Conservation (phyloP, 2,329 filamentous ascomycete genomes). For the Alternaria gaisen region DNA sequence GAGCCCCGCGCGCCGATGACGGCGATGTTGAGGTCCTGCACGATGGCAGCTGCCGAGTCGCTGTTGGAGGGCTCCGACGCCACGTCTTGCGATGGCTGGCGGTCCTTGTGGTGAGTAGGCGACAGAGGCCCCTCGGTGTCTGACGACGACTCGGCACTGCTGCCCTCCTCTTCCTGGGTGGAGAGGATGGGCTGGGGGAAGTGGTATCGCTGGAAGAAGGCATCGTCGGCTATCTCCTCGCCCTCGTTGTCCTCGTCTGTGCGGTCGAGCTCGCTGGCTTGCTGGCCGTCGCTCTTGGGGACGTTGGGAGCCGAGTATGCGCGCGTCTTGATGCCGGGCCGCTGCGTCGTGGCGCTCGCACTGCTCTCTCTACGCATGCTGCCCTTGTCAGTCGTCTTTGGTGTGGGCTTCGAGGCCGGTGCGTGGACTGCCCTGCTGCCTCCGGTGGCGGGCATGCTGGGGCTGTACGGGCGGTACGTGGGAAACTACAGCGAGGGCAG, state of each 20-base stretch:
- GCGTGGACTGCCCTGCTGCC: slow-evolving; percentile 24
- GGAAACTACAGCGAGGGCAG: neutral
- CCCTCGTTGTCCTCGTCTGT: slow-evolving; percentile 68
- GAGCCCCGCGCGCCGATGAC: slow-evolving; percentile 63
- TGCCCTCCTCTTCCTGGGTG: slow-evolving; percentile 24
- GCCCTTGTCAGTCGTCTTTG: slow-evolving; percentile 18
- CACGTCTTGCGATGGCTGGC: slow-evolving; percentile 30
- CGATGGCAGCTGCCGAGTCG: slow-evolving; percentile 34
- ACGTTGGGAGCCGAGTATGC: slow-evolving; percentile 50
- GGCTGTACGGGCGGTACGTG: too few relatives aligned
- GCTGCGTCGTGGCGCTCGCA: slow-evolving; percentile 26
- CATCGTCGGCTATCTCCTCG: slow-evolving; percentile 50
- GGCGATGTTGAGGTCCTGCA: slow-evolving; percentile 66
- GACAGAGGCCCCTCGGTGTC: slow-evolving; percentile 52
- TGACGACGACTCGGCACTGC: slow-evolving; percentile 43
- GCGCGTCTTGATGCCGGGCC: slow-evolving; percentile 47
- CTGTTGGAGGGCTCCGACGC: slow-evolving; percentile 32
- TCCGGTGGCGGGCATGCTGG: slow-evolving; percentile 29
- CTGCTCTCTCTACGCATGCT: slow-evolving; percentile 35
- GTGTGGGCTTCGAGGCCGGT: slow-evolving; percentile 21
- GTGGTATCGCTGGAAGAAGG: slow-evolving; percentile 55
- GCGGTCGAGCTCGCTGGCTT: slow-evolving; percentile 24
- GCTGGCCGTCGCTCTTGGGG: slow-evolving; percentile 37
- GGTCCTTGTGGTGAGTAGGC: slow-evolving; percentile 43
- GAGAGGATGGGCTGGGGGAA: slow-evolving; percentile 39